These are phyloP conservation scores for Talaromyces amestolkiae DNA, from an alignment of 2,329 filamentous ascomycete genomes.

Conservation along the genomic window DNA sequence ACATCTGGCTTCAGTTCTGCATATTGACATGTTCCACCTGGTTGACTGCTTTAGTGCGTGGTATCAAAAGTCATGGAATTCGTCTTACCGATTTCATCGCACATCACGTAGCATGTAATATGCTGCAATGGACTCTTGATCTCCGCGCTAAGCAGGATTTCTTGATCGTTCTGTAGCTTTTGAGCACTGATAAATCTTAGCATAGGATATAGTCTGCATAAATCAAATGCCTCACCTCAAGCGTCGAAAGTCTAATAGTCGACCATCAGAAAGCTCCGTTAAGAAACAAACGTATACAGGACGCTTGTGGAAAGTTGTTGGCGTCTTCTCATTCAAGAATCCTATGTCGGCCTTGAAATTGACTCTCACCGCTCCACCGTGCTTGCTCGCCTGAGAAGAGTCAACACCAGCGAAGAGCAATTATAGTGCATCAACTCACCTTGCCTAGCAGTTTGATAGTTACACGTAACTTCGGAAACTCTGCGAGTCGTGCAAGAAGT, in stretches of 20 bases:
- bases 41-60: neutral
- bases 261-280: conserved; percentile 67
- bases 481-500: conserved; percentile 61
- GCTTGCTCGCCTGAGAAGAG: conserved; percentile 31
- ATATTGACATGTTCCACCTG: conserved; percentile 57
- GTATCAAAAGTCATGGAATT: neutral
- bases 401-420: neutral
- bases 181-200: conserved; percentile 51
- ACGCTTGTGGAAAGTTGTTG: conserved; percentile 62
- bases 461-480: conserved; percentile 68
- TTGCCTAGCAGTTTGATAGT: conserved; percentile 52
- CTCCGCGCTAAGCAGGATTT: conserved; percentile 59
- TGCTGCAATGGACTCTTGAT: conserved; percentile 55
- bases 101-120: conserved; percentile 70
- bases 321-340: conserved; percentile 65
- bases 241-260: conserved; percentile 65
- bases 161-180: conserved; percentile 61
- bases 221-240: conserved; percentile 49
- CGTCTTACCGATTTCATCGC: conserved; percentile 71
- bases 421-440: conserved; percentile 31
- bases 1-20: conserved; percentile 54
- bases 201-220: neutral
- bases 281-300: conserved; percentile 70
- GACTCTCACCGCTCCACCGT: conserved; percentile 52
- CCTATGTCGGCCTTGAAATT: conserved; percentile 66